Evolutionary conservation across 495 filamentous ascomycete genomes (phyloP).

Genomic region (Hypoxylon fuscum): DNA sequence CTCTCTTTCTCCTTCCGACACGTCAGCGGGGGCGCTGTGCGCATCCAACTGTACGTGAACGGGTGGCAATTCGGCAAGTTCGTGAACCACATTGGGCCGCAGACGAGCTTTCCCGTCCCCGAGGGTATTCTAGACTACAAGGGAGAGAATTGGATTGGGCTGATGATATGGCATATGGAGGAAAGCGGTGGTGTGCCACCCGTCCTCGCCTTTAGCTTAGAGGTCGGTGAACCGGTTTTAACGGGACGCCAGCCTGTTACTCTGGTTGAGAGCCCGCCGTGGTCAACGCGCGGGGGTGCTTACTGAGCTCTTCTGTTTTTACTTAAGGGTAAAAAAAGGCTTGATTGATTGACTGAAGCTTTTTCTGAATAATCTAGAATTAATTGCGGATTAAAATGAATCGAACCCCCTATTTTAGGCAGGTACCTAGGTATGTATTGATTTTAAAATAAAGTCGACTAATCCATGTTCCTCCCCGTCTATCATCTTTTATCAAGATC

Average conservation of each 20-base stretch:
- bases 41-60: conserved; percentile 73
- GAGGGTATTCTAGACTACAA: conserved; percentile 72
- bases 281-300: conserved; percentile 40
- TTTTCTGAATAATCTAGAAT: no score
- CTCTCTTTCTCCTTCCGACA: conserved; percentile 68
- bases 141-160: conserved; percentile 67
- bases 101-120: conserved; percentile 72
- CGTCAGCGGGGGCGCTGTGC: conserved; percentile 53
- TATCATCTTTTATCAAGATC: no score
- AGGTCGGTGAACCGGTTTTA: conserved; percentile 61
- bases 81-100: conserved; percentile 72
- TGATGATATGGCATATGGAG: conserved; percentile 69
- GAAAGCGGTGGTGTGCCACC: conserved; percentile 62
- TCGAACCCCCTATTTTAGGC: no score
- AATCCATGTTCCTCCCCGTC: no score
- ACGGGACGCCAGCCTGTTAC: conserved; percentile 63
- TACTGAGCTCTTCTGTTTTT: no score
- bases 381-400: no score
- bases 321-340: no score
- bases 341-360: no score
- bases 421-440: background rate
- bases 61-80: conserved; percentile 80
- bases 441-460: background rate
- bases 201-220: conserved; percentile 59
- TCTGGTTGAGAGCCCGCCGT: conserved; percentile 60